phyloP scores from a whole-genome alignment of 768 basidiomycete genomes.

The Russula foetens region DNA sequence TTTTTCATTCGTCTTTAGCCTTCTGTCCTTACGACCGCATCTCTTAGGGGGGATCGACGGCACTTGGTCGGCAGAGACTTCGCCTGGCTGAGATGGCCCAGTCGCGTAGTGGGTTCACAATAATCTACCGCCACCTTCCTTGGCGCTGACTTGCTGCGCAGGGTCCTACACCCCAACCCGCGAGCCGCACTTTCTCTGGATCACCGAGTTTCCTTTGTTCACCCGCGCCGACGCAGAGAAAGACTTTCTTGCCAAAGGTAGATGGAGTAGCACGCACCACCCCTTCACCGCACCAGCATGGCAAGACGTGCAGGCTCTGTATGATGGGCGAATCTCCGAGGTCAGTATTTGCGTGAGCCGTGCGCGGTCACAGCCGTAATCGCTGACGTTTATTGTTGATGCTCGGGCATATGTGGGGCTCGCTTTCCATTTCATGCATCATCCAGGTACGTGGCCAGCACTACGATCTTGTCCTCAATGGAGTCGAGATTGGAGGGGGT shows the following conservation, averaged over 20 bases:
- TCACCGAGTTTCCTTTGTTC: conserved; percentile 94
- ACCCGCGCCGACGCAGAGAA: conserved; percentile 83
- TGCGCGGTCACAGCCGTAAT: conserved; percentile 31
- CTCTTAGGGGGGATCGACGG: conserved; percentile 75
- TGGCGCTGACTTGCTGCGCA: conserved; percentile 28
- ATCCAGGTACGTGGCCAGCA: conserved; percentile 85
- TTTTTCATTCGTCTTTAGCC: background rate
- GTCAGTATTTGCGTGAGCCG: conserved; percentile 23
- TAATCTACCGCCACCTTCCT: background rate
- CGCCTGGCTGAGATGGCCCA: conserved; percentile 61
- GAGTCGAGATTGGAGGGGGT: conserved; percentile 89
- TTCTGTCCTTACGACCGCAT: conserved; percentile 3
- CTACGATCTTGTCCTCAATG: conserved; percentile 92
- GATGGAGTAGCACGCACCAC: conserved; percentile 92
- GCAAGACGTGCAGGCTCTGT: conserved; percentile 76
- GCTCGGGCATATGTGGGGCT: conserved; percentile 3
- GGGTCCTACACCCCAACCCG: conserved; percentile 45
- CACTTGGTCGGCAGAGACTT: conserved; percentile 63
- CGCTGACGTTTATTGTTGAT: background rate
- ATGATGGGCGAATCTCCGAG: conserved; percentile 54
- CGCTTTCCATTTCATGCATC: background rate
- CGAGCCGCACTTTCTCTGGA: conserved; percentile 83
- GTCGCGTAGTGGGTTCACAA: conserved; percentile 41
- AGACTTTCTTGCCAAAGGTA: conserved; percentile 71
- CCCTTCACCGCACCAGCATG: conserved; percentile 95